Percentiles rank a stretch among this genome's conserved stretches.
Evolutionary conservation across 2,329 filamentous ascomycete genomes (phyloP).

Genomic region (Cryphonectria japonica): DNA sequence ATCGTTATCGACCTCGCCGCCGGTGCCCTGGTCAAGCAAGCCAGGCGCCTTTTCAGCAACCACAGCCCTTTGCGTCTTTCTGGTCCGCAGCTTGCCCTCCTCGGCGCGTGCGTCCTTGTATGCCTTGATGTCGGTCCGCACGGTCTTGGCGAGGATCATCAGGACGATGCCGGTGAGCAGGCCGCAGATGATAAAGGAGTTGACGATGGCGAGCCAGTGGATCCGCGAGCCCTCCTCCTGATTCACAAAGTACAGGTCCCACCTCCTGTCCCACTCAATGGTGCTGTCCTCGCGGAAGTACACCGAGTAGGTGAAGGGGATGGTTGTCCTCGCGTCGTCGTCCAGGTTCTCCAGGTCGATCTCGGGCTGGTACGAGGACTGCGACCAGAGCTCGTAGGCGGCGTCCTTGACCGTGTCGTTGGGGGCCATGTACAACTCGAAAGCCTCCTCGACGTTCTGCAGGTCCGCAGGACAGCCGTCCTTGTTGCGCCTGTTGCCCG

Average conservation of each 20-base stretch:
- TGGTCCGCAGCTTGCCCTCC: conserved; percentile 64
- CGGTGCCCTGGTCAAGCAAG: conserved; percentile 60
- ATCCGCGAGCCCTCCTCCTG: conserved; percentile 81
- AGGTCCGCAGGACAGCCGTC: conserved; percentile 71
- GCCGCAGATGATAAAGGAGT: conserved; percentile 82
- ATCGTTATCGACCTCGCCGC: conserved; percentile 54
- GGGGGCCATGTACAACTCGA: conserved; percentile 70
- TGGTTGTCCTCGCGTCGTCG: conserved; percentile 67
- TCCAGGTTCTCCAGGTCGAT: conserved; percentile 58
- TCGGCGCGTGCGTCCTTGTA: conserved; percentile 69
- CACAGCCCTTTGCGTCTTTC: conserved; percentile 46
- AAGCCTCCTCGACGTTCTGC: conserved; percentile 62
- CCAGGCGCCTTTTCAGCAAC: conserved; percentile 59
- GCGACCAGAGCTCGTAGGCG: conserved; percentile 47
- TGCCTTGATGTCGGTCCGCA: conserved; percentile 77
- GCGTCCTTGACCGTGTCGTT: conserved; percentile 60
- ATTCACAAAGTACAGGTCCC: conserved; percentile 89
- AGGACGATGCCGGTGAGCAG: conserved; percentile 78
- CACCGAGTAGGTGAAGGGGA: conserved; percentile 87
- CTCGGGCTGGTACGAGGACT: conserved; percentile 62
- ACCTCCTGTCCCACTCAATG: conserved; percentile 81
- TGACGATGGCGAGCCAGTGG: conserved; percentile 87
- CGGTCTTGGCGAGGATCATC: conserved; percentile 79
- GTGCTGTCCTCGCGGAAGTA: conserved; percentile 84
- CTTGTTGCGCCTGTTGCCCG: conserved; percentile 60